Evolutionary conservation across 345 rosid species (phyloP), one percentile per base, ranked within the genome.

Genomic region (Citrus sinensis): DNA sequence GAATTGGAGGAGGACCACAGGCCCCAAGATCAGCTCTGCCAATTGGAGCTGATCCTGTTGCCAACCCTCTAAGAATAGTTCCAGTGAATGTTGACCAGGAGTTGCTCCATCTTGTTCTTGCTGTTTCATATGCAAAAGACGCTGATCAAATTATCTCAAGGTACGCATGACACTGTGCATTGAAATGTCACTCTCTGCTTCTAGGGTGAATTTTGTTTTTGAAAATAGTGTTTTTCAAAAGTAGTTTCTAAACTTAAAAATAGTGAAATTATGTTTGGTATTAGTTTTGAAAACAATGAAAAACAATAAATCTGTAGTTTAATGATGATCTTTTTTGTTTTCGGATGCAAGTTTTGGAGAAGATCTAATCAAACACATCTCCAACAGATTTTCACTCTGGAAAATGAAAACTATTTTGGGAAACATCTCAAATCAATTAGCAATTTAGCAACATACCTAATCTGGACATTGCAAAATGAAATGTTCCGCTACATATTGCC

Each of bases 1-100:
- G 97, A 70, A 82, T 96, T 78, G 99, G 99, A 65, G 97, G 99
- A 17, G 97, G 97, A 70, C 97, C 97, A 25, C 97, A 90, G 81
- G 97, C 98, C 78, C 98, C 97, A 54, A 89, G 84, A 74, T 92
- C 98, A 58, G 98, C 98, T 80, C 87, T 90, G 17, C 99, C 99
- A 34, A 90, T 91, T 20, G 97, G 97, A 35, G 92, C 96, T 29
- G 90, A 89, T 75, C 88, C 97, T 67, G 86, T 89, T 74, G 89
- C 99, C 51, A 89, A 91, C 65, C 97, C 97, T 7, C 85, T 90
- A 55, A 89, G 97, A 78, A 83, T 92, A 74, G 85, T 92, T 2
- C 92, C 90, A 59, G 94, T 91, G 67, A 94, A 81, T 80, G 80
- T 92, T 14, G 92, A 88, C 74, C 81, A 79, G 67, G 92, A 91